phyloP scores from a whole-genome alignment of 106 monocot genomes.

The Apostasia shenzhenica region DNA sequence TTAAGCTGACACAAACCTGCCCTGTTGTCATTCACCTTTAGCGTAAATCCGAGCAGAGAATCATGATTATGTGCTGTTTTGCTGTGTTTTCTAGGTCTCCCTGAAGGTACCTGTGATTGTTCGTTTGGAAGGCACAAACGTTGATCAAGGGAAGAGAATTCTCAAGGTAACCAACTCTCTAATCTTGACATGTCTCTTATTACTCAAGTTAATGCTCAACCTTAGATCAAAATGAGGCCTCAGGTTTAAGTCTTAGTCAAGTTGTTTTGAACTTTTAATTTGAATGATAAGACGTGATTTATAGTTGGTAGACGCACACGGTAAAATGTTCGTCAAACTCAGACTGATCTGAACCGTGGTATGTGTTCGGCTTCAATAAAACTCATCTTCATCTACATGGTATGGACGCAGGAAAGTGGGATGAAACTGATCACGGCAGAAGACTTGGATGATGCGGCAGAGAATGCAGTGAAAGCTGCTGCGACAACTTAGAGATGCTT shows the following conservation, averaged over 20 bases:
- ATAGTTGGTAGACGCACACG: no score
- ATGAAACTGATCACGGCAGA: slow-evolving; percentile 90
- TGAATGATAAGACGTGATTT: background rate
- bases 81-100: slow-evolving; percentile 33
- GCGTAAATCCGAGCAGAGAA: no score
- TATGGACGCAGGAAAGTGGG: slow-evolving; percentile 65
- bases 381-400: background rate
- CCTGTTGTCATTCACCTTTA: no score
- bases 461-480: slow-evolving; percentile 84
- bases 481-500: slow-evolving; percentile 15
- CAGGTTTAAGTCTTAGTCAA: background rate
- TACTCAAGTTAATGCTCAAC: background rate
- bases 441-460: slow-evolving; percentile 94
- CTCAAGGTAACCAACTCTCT: slow-evolving; percentile 53
- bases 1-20: no score
- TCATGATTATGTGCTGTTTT: background rate
- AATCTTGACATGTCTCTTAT: background rate
- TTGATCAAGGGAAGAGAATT: slow-evolving; percentile 96
- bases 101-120: slow-evolving; percentile 94
- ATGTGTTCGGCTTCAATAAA: background rate
- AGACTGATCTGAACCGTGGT: no score
- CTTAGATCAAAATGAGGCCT: no score
- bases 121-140: slow-evolving; percentile 96
- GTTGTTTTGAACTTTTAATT: background rate
- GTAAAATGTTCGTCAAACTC: no score